Conservation (phyloP, 2,329 filamentous ascomycete genomes). For the Epichloe glyceriae region DNA sequence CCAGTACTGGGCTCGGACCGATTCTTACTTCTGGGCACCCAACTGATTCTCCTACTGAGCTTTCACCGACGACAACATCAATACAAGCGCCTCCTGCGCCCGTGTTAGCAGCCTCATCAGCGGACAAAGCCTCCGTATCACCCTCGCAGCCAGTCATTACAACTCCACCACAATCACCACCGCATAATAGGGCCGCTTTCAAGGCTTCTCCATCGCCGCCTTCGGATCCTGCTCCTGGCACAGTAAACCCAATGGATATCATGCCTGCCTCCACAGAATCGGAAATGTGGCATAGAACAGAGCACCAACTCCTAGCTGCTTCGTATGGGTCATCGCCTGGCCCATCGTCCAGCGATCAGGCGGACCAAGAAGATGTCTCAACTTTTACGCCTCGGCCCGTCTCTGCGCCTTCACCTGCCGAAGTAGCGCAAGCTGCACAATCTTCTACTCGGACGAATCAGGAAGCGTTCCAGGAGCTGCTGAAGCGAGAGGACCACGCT, state of each 20-base stretch:
- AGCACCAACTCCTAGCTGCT: constrained; percentile 21
- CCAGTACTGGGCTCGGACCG: not conserved
- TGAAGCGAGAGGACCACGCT: constrained; percentile 11
- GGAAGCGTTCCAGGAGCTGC: not conserved
- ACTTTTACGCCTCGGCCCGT: constrained; percentile 10
- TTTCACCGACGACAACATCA: constrained; percentile 10
- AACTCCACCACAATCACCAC: constrained; percentile 3
- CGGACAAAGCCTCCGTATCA: constrained; percentile 1
- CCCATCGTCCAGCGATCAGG: constrained; percentile 1
- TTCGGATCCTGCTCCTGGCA: constrained; percentile 27
- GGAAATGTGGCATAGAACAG: constrained; percentile 24
- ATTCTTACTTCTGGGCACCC: constrained; percentile 8
- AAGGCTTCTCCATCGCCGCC: constrained; percentile 18
- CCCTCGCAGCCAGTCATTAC: not conserved
- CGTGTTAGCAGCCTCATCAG: constrained; percentile 7
- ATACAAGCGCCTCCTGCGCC: constrained; percentile 3
- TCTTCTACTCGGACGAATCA: constrained; percentile 15
- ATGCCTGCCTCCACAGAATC: constrained; percentile 31
- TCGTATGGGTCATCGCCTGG: constrained; percentile 15
- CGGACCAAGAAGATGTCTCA: constrained; percentile 1
- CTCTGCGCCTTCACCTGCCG: constrained; percentile 6
- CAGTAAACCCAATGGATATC: constrained; percentile 41
- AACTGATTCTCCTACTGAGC: constrained; percentile 20
- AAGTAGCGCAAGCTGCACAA: constrained; percentile 15
- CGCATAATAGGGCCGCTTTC: constrained; percentile 2